Evolutionary conservation across 106 monocot genomes (phyloP).

Genomic region (Cymbidium sinense): DNA sequence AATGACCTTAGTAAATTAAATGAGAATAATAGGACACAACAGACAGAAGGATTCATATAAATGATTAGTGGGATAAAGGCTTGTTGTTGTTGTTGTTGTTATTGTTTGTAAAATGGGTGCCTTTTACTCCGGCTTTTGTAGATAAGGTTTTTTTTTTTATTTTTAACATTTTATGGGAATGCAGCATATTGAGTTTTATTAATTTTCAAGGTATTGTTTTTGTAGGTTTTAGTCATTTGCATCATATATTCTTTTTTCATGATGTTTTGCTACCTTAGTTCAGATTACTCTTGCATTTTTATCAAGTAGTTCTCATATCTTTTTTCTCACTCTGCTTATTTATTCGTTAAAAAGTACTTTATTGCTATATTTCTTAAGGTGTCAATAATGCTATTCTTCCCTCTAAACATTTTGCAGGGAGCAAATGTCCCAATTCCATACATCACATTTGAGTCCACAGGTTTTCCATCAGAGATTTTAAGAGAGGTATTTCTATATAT

Average conservation of each 20-base stretch:
- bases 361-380: neutral
- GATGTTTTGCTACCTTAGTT: neutral
- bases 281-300: neutral
- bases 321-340: neutral
- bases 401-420: conserved; percentile 34
- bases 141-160: neutral
- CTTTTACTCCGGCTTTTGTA: neutral
- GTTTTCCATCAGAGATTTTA: conserved; percentile 68
- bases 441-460: conserved; percentile 61
- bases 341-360: neutral
- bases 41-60: neutral
- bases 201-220: neutral
- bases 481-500: conserved; percentile 46
- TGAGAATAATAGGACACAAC: neutral
- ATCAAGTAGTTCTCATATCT: neutral
- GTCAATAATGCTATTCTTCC: neutral
- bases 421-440: conserved; percentile 68
- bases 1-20: no score
- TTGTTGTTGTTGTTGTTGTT: no score
- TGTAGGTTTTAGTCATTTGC: neutral
- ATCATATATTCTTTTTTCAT: neutral
- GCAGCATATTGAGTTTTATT: neutral
- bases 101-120: no score
- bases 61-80: no score
- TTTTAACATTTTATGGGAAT: neutral